Evolutionary conservation across 305 asterid species (phyloP).

Genomic region (Solanum hybrid): DNA sequence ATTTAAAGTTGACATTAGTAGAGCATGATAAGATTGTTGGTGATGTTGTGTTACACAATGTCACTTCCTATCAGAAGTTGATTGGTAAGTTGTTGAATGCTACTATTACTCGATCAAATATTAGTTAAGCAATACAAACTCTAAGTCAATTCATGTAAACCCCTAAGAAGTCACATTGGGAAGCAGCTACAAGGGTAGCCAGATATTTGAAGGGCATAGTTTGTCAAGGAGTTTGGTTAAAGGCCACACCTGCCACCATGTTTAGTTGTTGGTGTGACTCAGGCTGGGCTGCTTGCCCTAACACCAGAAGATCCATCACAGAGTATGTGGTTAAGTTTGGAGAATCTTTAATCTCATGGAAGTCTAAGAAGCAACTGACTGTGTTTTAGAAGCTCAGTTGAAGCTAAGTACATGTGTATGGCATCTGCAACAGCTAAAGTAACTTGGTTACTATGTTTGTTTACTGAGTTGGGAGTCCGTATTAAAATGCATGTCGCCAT

Average conservation of each 20-base stretch:
- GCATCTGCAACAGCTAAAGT: neutral
- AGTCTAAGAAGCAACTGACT: neutral
- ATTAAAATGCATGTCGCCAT: neutral
- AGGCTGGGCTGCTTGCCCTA: neutral
- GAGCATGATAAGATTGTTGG: neutral
- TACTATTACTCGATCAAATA: neutral
- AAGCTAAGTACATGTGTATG: neutral
- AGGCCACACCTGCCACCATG: neutral
- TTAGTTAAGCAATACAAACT: neutral
- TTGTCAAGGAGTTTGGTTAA: neutral
- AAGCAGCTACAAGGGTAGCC: neutral
- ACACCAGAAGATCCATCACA: neutral
- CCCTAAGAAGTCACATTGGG: neutral
- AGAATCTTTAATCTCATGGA: neutral
- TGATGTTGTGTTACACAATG: neutral
- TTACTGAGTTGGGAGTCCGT: neutral
- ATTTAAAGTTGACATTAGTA: no score
- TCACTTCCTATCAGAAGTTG: neutral
- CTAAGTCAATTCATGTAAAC: neutral
- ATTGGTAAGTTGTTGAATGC: neutral
- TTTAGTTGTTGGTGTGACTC: neutral
- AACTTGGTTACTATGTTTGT: neutral
- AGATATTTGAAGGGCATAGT: neutral
- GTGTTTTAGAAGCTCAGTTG: neutral
- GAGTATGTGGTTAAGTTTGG: neutral